phyloP scores from a whole-genome alignment of 352 stramenopile species.

The Phytophthora tubulina region DNA sequence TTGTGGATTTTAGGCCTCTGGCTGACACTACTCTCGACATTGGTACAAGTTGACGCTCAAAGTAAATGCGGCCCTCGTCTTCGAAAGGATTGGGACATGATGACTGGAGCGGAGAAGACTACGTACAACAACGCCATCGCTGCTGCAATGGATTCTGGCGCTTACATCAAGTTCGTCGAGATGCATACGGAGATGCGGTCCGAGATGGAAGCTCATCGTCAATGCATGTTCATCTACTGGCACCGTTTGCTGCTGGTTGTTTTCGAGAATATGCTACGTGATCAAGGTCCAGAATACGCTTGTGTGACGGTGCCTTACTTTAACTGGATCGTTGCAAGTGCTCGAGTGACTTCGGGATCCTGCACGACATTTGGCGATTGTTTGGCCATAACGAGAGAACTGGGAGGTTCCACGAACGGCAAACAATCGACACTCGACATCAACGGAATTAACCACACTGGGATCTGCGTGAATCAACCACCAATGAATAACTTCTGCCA shows the following conservation, averaged over 20 bases:
- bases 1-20: slow-evolving; percentile 4
- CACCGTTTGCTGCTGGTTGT: slow-evolving; percentile 68
- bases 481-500: neutral
- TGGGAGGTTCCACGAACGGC: slow-evolving; percentile 49
- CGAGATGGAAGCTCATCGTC: slow-evolving; percentile 56
- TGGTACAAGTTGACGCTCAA: neutral
- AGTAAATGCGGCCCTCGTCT: slow-evolving; percentile 33
- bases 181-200: slow-evolving; percentile 74
- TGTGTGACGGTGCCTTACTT: slow-evolving; percentile 88
- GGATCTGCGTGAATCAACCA: neutral
- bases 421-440: neutral
- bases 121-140: slow-evolving; percentile 58
- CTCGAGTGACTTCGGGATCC: slow-evolving; percentile 40
- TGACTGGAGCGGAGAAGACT: slow-evolving; percentile 50
- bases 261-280: slow-evolving; percentile 89
- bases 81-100: slow-evolving; percentile 58
- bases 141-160: slow-evolving; percentile 61
- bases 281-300: slow-evolving; percentile 53
- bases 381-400: slow-evolving; percentile 46
- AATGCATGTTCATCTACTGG: slow-evolving; percentile 91
- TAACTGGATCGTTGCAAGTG: slow-evolving; percentile 74
- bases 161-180: slow-evolving; percentile 70
- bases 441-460: neutral
- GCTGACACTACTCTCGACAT: slow-evolving; percentile 1
- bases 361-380: slow-evolving; percentile 64